These are phyloP conservation scores for Ganoderma sinense DNA, from an alignment of 1,284 basidiomycete species.

Conservation along the genomic window DNA sequence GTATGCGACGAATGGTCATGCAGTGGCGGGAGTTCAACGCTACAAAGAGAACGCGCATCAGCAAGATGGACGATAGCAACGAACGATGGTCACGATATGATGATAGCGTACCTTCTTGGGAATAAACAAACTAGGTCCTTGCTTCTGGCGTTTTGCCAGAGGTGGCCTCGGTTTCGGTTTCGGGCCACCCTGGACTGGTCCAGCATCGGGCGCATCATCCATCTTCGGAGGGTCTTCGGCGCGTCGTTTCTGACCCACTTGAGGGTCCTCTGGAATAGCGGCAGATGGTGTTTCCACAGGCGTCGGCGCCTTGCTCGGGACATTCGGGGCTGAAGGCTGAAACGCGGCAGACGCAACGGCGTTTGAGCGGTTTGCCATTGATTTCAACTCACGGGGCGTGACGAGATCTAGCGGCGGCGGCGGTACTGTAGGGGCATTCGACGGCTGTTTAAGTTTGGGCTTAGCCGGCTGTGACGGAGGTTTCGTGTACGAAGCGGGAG, in stretches of 20 bases:
- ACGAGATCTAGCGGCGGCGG: slow-evolving; percentile 19
- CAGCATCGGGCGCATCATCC: slow-evolving; percentile 2
- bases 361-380: slow-evolving; percentile 21
- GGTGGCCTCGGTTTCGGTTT: slow-evolving; percentile 30
- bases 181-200: slow-evolving; percentile 1
- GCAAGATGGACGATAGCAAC: neutral
- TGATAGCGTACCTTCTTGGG: slow-evolving; percentile 35
- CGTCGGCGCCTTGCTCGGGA: slow-evolving; percentile 11
- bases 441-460: slow-evolving; percentile 23
- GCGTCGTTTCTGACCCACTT: slow-evolving; percentile 32
- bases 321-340: slow-evolving; percentile 5
- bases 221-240: slow-evolving; percentile 24
- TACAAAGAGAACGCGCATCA: neutral
- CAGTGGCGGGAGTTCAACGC: neutral
- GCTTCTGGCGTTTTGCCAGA: slow-evolving; percentile 39
- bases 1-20: neutral
- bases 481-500: slow-evolving; percentile 26
- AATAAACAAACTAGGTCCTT: slow-evolving; percentile 40
- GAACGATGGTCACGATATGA: neutral
- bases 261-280: slow-evolving; percentile 18
- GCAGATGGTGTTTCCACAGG: slow-evolving; percentile 3
- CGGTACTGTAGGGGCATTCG: slow-evolving; percentile 19
- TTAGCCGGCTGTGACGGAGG: slow-evolving; percentile 23
- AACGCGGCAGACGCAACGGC: neutral
- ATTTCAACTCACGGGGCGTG: slow-evolving; percentile 32